Evolutionary conservation across 2,329 filamentous ascomycete species (phyloP).

Genomic region (Fusarium fracticaudum): DNA sequence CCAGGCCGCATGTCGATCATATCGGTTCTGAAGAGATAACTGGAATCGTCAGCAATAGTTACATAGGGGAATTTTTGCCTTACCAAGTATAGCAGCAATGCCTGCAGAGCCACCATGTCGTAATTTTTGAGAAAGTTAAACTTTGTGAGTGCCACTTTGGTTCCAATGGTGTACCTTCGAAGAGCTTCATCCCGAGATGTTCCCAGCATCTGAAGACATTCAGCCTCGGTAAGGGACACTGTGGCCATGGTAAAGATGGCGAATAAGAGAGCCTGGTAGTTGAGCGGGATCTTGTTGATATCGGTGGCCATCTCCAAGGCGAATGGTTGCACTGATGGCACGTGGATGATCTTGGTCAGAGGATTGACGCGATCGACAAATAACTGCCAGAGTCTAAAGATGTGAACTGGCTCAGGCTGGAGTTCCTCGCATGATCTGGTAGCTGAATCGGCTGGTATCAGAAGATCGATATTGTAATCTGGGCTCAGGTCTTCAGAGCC

Average conservation of each 20-base stretch:
- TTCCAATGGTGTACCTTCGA: slow-evolving; percentile 61
- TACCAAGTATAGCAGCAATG: slow-evolving; percentile 67
- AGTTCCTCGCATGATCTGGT: slow-evolving; percentile 57
- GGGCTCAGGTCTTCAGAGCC: slow-evolving; percentile 61
- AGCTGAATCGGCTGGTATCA: slow-evolving; percentile 56
- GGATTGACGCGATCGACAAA: slow-evolving; percentile 81
- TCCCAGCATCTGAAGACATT: slow-evolving; percentile 64
- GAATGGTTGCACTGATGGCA: slow-evolving; percentile 72
- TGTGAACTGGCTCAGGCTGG: slow-evolving; percentile 72
- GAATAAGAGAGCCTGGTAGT: slow-evolving; percentile 70
- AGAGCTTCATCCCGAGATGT: slow-evolving; percentile 60
- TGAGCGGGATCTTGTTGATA: slow-evolving; percentile 63
- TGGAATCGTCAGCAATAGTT: slow-evolving; percentile 42
- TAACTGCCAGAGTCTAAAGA: slow-evolving; percentile 78
- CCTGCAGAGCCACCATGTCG: slow-evolving; percentile 67
- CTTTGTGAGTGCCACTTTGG: slow-evolving; percentile 59
- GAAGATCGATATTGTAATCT: slow-evolving; percentile 62
- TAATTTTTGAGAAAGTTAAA: slow-evolving; percentile 68
- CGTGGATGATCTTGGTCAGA: slow-evolving; percentile 76
- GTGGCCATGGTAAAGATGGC: slow-evolving; percentile 72
- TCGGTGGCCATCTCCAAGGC: slow-evolving; percentile 71
- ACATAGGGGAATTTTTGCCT: background rate
- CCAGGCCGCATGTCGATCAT: slow-evolving; percentile 68
- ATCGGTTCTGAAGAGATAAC: slow-evolving; percentile 66
- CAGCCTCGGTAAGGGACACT: slow-evolving; percentile 63